Percentiles rank a stretch among this genome's conserved stretches.
Conservation (phyloP, 2,329 filamentous ascomycete species). For the Aspergillus latus region DNA sequence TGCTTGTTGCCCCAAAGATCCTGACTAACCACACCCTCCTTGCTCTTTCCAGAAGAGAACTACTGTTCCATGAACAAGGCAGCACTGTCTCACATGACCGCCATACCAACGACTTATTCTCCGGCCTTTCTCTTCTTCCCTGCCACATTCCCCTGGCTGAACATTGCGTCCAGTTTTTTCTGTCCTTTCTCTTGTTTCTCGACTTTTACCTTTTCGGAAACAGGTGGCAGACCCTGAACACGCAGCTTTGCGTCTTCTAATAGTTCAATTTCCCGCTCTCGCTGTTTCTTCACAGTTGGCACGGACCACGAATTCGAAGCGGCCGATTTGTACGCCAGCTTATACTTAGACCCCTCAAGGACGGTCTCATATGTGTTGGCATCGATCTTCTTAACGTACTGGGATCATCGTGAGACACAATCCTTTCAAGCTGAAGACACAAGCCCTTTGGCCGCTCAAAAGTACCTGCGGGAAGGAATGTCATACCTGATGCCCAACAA, state of each 20-base stretch:
- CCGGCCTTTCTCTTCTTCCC: slow-evolving; percentile 22
- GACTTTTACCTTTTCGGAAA: slow-evolving; percentile 35
- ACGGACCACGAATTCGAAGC: slow-evolving; percentile 35
- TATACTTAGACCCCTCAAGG: slow-evolving; percentile 37
- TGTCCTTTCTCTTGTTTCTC: slow-evolving; percentile 35
- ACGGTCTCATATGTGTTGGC: slow-evolving; percentile 40
- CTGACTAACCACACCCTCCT: too few species aligned
- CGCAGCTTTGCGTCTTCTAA: slow-evolving; percentile 36
- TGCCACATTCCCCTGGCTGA: slow-evolving; percentile 20
- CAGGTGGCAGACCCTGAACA: slow-evolving; percentile 34
- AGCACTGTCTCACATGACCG: too few species aligned
- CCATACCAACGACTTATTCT: neutral
- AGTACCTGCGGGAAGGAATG: neutral
- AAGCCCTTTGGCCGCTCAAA: neutral
- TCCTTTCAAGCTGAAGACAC: neutral
- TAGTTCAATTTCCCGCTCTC: slow-evolving; percentile 35
- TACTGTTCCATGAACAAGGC: too few species aligned
- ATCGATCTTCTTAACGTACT: slow-evolving; percentile 38
- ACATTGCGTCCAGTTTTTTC: slow-evolving; percentile 32
- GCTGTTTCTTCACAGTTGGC: slow-evolving; percentile 35
- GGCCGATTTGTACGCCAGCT: slow-evolving; percentile 35
- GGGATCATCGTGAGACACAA: neutral
- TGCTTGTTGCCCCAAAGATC: too few species aligned
- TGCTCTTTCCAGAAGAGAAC: too few species aligned
- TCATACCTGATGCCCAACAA: slow-evolving; percentile 36